Percentiles rank a stretch among this genome's conserved stretches.
Evolutionary conservation across 495 filamentous ascomycete species (phyloP).

Genomic region (Podospora fimiseda): DNA sequence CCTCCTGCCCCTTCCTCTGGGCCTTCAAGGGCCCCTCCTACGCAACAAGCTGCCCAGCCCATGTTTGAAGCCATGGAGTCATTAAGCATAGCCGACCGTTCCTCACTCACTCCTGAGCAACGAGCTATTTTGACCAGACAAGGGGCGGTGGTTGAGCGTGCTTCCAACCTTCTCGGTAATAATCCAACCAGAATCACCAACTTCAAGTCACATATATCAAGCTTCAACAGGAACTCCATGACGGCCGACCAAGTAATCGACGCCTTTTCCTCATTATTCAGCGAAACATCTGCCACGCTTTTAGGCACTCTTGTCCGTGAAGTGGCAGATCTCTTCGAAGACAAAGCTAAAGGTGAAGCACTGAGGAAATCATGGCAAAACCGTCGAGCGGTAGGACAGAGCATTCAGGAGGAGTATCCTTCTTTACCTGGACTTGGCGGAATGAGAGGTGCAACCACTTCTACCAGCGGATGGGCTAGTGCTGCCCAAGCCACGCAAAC

Average conservation of each 20-base stretch:
- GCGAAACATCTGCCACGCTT: slow-evolving; percentile 65
- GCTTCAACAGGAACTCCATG: slow-evolving; percentile 59
- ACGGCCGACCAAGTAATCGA: slow-evolving; percentile 73
- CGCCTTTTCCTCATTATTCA: slow-evolving; percentile 69
- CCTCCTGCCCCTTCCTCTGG: slow-evolving; percentile 17
- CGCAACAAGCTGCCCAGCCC: slow-evolving; percentile 10
- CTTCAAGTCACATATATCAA: slow-evolving; percentile 73
- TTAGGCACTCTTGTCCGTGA: slow-evolving; percentile 88
- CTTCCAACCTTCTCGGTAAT: slow-evolving; percentile 68
- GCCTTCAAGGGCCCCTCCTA: slow-evolving; percentile 30
- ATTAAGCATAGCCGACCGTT: slow-evolving; percentile 34
- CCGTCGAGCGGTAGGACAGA: slow-evolving; percentile 75
- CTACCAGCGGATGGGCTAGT: slow-evolving; percentile 46
- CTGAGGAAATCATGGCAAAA: slow-evolving; percentile 84
- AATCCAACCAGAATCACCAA: slow-evolving; percentile 62
- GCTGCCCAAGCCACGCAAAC: slow-evolving; percentile 39
- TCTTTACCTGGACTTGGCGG: slow-evolving; percentile 70
- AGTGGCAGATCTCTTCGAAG: slow-evolving; percentile 88
- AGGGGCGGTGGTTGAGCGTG: slow-evolving; percentile 76
- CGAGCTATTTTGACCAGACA: slow-evolving; percentile 73
- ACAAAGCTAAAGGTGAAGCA: slow-evolving; percentile 60
- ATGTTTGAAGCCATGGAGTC: slow-evolving; percentile 31
- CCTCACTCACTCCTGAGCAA: slow-evolving; percentile 59
- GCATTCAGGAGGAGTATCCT: slow-evolving; percentile 77
- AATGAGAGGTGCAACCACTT: slow-evolving; percentile 42